Base-by-base conservation (phyloP, 768 basidiomycete species). In the Phanerochaete carnosa region DNA sequence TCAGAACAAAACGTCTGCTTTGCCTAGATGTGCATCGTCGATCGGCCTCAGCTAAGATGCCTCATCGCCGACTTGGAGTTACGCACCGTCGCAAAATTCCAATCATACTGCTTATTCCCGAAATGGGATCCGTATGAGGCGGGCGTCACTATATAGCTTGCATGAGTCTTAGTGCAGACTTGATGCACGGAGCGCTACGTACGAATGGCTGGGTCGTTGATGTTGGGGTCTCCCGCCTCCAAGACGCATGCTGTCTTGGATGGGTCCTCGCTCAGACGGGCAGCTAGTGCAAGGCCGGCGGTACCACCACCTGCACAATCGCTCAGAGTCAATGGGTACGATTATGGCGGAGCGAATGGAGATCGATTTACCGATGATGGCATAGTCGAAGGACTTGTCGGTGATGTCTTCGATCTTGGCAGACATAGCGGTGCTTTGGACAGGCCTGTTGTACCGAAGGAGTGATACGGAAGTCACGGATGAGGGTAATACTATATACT, bases 211-310 rank as follows among this genome's bases (percentile, higher is more conserved):
- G 56, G 37, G 25, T 62, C 56, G 35, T 58, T n/a, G 2, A 62
- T 50, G 57, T 62, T 62, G 33, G 61, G 35, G 12, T 29, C 56
- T 7, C 72, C 72, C 0, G 71, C 69, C 55, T 74, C 73, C 11
- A 56, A 30, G n/a, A 61, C 54, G n/a, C 43, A 47, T 13, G 51
- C 60, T 2, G 60, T 25, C 16, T 9, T n/a, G 45, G 58, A 22
- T 11, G 25, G 33, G 54, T 61, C 74, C 53, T 76, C 73, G 13
- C 70, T 63, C 29, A 80, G 68, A 16, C 79, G 67, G 8, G 69
- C 69, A 26, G 77, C 79, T 30, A 79, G 64, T 11, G 74, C 72
- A 25, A 78, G 61, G 13, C 53, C 60, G 7, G 55, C 46, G 23
- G 55, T 45, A 26, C 46, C 53, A 25, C 53, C 60, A 35, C 55